Evolutionary conservation across 139 green algal genomes (phyloP).

Genomic region (Tetradesmus lagerheimii): DNA sequence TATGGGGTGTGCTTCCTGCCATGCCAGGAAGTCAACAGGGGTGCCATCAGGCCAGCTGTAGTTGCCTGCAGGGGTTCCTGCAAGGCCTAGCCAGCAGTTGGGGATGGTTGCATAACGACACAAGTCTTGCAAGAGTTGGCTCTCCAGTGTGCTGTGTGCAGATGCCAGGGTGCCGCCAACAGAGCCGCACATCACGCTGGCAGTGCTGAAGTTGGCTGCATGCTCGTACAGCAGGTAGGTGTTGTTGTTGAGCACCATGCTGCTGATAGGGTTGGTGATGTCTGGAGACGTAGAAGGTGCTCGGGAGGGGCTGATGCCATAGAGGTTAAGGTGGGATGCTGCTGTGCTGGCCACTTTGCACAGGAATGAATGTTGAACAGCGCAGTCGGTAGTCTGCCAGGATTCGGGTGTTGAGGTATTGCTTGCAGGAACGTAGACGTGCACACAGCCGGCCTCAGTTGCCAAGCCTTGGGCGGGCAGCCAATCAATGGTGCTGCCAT

Average conservation of each 20-base stretch:
- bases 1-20: neutral
- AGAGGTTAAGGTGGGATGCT: neutral
- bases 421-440: neutral
- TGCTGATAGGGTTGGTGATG: neutral
- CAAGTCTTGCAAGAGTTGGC: neutral
- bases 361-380: neutral
- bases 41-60: neutral
- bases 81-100: slow-evolving; percentile 3
- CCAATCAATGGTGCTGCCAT: neutral
- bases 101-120: neutral
- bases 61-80: neutral
- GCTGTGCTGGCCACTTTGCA: neutral
- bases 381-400: neutral
- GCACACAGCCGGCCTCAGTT: neutral
- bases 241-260: neutral
- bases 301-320: neutral
- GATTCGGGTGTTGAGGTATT: neutral
- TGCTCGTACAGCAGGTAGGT: slow-evolving; percentile 24
- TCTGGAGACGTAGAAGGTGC: neutral
- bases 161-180: neutral
- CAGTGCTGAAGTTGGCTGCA: neutral
- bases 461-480: neutral
- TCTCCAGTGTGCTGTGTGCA: neutral
- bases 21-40: neutral
- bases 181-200: neutral